A percentile compares a stretch with the other conserved stretches of the same genome.
These are phyloP conservation scores for Rutstroemia sydowiana DNA, from an alignment of 2,329 filamentous ascomycete genomes.

Conservation along the genomic window DNA sequence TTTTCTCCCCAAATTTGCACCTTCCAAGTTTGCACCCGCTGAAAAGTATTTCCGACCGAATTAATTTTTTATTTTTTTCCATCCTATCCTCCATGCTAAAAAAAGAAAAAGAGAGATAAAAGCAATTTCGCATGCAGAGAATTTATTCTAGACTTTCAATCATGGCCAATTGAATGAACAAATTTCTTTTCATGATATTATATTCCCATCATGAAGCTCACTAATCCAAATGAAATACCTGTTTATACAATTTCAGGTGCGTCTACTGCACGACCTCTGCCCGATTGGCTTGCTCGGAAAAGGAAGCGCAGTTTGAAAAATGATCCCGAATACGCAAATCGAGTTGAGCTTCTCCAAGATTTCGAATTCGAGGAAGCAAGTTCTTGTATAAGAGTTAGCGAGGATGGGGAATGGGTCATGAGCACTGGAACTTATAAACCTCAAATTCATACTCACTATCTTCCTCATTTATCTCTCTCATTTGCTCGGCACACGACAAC, in stretches of 20 bases:
- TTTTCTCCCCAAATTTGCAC: too few species aligned
- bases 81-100: background rate
- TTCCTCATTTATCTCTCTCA: slow-evolving; percentile 88
- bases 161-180: background rate
- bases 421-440: slow-evolving; percentile 73
- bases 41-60: background rate
- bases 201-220: slow-evolving; percentile 60
- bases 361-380: slow-evolving; percentile 98
- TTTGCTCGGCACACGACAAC: slow-evolving; percentile 87
- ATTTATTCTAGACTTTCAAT: background rate
- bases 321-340: slow-evolving; percentile 85
- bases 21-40: background rate
- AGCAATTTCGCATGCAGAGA: background rate
- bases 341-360: slow-evolving; percentile 90
- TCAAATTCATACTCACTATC: slow-evolving; percentile 92
- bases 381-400: slow-evolving; percentile 79
- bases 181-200: background rate
- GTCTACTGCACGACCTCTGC: slow-evolving; percentile 76
- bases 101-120: background rate
- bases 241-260: slow-evolving; percentile 95
- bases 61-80: background rate
- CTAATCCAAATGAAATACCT: slow-evolving; percentile 72
- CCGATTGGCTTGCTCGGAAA: slow-evolving; percentile 89
- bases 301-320: slow-evolving; percentile 88
- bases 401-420: slow-evolving; percentile 97